phyloP scores from a whole-genome alignment of 2,329 filamentous ascomycete species.

The Colletotrichum cuscutae region DNA sequence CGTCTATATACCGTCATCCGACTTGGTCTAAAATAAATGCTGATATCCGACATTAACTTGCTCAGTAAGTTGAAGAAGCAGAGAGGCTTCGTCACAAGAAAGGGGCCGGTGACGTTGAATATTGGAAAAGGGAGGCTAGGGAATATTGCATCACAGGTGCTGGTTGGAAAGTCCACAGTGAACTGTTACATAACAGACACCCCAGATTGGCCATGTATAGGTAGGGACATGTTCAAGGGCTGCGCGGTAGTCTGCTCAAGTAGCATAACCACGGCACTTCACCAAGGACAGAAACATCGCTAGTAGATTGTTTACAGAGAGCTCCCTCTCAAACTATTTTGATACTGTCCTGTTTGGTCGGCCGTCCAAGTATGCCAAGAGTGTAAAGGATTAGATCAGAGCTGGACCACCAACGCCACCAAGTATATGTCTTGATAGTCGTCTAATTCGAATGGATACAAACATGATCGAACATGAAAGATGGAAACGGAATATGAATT shows the following conservation, averaged over 20 bases:
- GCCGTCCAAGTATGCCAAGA: constrained; percentile 46
- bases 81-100: too few relatives aligned
- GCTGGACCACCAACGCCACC: too few relatives aligned
- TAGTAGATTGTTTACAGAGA: constrained; percentile 65
- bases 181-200: neutral
- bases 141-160: neutral
- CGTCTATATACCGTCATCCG: too few relatives aligned
- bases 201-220: constrained; percentile 56
- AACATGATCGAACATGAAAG: neutral
- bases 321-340: constrained; percentile 61
- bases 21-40: too few relatives aligned
- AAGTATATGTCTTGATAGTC: neutral
- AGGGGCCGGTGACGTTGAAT: too few relatives aligned
- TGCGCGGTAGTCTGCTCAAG: constrained; percentile 72
- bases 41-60: too few relatives aligned
- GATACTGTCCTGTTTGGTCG: constrained; percentile 53
- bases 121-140: too few relatives aligned
- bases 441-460: constrained; percentile 11
- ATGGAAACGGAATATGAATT: constrained; percentile 21
- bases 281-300: constrained; percentile 72
- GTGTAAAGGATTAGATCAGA: constrained; percentile 43
- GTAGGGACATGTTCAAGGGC: constrained; percentile 75
- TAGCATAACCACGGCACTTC: constrained; percentile 77
- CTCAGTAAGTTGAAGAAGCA: too few relatives aligned
- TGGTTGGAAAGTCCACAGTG: neutral